phyloP scores from a whole-genome alignment of 2,329 filamentous ascomycete species.

The Beauveria australis region DNA sequence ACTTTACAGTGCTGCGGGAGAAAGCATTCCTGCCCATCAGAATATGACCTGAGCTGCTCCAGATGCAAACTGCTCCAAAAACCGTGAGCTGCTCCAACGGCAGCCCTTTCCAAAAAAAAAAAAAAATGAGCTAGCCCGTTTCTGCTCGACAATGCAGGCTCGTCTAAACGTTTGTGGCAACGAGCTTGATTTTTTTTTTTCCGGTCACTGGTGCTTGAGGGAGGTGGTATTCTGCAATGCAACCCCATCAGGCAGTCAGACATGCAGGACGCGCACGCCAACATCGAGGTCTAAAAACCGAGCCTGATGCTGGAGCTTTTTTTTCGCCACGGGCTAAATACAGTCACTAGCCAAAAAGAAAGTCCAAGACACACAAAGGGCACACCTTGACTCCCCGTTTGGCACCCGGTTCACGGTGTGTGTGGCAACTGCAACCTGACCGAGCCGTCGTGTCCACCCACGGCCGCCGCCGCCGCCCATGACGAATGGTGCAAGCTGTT shows the following conservation, averaged over 20 bases:
- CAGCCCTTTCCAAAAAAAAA: background rate
- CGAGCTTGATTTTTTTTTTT: background rate
- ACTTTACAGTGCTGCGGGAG: background rate
- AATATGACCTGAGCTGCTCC: background rate
- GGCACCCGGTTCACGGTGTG: background rate
- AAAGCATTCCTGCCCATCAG: background rate
- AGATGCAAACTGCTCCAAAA: background rate
- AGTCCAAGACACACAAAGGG: background rate
- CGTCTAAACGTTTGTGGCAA: background rate
- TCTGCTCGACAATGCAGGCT: background rate
- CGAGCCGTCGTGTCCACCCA: background rate
- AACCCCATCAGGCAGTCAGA: constrained; percentile 6
- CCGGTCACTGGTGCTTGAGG: background rate
- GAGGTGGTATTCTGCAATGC: constrained; percentile 5
- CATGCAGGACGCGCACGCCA: background rate
- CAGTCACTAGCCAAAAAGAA: background rate
- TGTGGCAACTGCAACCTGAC: background rate
- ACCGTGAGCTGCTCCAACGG: background rate
- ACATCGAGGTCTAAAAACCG: background rate
- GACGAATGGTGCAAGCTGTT: too few relatives aligned
- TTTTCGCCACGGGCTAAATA: background rate
- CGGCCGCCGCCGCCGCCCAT: too few relatives aligned
- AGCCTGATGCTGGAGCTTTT: background rate
- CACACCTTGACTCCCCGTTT: background rate
- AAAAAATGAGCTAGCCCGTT: too few relatives aligned